Percentiles rank a stretch among this genome's conserved stretches.
These are phyloP conservation scores for Aspergillus panamensis DNA, from an alignment of 495 filamentous ascomycete species.

Conservation along the genomic window DNA sequence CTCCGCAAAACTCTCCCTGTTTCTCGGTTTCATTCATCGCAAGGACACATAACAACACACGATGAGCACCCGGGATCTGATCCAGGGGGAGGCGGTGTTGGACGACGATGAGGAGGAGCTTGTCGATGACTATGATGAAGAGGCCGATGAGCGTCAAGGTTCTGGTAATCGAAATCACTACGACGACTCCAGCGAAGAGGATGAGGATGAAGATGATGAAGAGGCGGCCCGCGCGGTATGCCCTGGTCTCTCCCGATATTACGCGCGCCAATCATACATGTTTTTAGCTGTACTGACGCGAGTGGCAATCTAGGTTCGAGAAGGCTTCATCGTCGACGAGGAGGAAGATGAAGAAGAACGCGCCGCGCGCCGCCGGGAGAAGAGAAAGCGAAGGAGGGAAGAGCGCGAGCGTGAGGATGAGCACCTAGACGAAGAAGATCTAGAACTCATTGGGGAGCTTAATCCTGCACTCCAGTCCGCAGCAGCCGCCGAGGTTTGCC, in stretches of 20 bases:
- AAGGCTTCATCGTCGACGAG: constrained; percentile 95
- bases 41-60: constrained; percentile 22
- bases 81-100: constrained; percentile 80
- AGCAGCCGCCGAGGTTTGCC: constrained; percentile 58
- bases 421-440: constrained; percentile 88
- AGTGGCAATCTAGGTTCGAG: constrained; percentile 58
- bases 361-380: constrained; percentile 57
- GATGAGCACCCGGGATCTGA: constrained; percentile 76
- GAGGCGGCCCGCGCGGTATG: constrained; percentile 61
- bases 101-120: constrained; percentile 84
- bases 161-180: constrained; percentile 42
- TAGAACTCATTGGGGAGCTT: constrained; percentile 85
- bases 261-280: not conserved
- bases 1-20: constrained; percentile 3
- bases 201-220: constrained; percentile 91
- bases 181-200: constrained; percentile 90
- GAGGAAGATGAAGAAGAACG: constrained; percentile 75
- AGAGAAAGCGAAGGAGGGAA: constrained; percentile 65
- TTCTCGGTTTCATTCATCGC: constrained; percentile 12
- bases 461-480: constrained; percentile 65
- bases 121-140: constrained; percentile 66
- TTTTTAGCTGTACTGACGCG: constrained; percentile 3
- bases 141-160: constrained; percentile 50
- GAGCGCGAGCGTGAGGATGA: constrained; percentile 84
- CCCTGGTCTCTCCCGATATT: not conserved